Conservation (phyloP, 1,139 yeast genomes). For the Kodamaea derodonti region DNA sequence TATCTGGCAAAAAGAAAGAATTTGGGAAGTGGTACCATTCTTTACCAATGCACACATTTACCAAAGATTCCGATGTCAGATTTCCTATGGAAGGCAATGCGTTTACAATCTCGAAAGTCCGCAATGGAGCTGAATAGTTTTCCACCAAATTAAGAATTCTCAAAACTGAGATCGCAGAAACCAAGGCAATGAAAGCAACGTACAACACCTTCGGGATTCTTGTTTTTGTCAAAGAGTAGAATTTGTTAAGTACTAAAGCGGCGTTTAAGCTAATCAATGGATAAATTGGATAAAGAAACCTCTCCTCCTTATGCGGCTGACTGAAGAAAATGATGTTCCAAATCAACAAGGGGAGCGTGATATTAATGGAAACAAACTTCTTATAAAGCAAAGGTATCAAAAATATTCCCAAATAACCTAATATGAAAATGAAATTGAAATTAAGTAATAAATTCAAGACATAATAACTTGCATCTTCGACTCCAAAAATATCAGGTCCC, state of each 20-base stretch:
- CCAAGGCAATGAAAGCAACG: slow-evolving; percentile 15
- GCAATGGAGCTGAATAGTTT: slow-evolving; percentile 62
- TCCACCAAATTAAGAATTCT: slow-evolving; percentile 41
- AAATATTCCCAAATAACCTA: slow-evolving; percentile 43
- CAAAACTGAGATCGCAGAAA: slow-evolving; percentile 29
- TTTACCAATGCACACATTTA: slow-evolving; percentile 78
- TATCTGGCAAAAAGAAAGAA: slow-evolving; percentile 70
- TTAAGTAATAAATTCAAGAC: slow-evolving; percentile 65
- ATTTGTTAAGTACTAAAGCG: slow-evolving; percentile 44
- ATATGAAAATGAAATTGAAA: slow-evolving; percentile 54
- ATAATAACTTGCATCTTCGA: slow-evolving; percentile 80
- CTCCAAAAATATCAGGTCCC: slow-evolving; percentile 92
- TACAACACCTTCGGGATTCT: slow-evolving; percentile 4
- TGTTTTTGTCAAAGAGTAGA: slow-evolving; percentile 12
- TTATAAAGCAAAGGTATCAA: slow-evolving; percentile 16
- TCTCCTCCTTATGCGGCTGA: slow-evolving; percentile 93
- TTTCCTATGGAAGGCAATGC: slow-evolving; percentile 4
- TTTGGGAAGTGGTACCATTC: slow-evolving; percentile 95
- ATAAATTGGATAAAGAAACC: slow-evolving; percentile 84
- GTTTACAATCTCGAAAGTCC: slow-evolving; percentile 14
- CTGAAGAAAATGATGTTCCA: slow-evolving; percentile 67
- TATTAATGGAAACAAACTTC: slow-evolving; percentile 12
- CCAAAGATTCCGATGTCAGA: slow-evolving; percentile 7
- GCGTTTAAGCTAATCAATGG: slow-evolving; percentile 65
- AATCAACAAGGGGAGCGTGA: slow-evolving; percentile 39